Evolutionary conservation across 768 basidiomycete genomes (phyloP).

Genomic region (Pleurotus djamor): DNA sequence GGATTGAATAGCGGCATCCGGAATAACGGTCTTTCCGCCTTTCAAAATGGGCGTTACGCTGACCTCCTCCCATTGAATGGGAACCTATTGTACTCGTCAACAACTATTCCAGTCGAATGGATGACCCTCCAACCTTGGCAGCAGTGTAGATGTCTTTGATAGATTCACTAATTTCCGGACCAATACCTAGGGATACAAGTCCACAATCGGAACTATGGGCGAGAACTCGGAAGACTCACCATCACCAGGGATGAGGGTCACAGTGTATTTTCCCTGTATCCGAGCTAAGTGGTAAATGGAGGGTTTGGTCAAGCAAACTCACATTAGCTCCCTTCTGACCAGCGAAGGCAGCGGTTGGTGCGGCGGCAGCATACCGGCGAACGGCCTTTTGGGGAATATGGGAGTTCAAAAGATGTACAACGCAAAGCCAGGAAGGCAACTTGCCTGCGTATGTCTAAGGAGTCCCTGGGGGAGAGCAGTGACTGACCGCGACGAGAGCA

Average conservation of each 20-base stretch:
- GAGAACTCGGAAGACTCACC: conserved; percentile 45
- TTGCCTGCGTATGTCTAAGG: conserved; percentile 46
- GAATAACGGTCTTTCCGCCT: conserved; percentile 96
- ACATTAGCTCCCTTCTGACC: conserved; percentile 89
- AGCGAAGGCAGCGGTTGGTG: conserved; percentile 88
- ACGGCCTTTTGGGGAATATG: conserved; percentile 34
- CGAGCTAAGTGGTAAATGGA: too few relatives aligned
- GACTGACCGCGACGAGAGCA: conserved; percentile 62
- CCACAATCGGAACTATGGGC: neutral
- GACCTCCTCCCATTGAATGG: conserved; percentile 99
- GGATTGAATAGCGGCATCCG: conserved; percentile 84
- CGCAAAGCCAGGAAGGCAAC: neutral
- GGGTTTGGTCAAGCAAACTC: conserved; percentile 25
- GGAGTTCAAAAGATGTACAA: conserved; percentile 10
- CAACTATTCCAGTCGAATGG: neutral
- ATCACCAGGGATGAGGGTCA: conserved; percentile 96
- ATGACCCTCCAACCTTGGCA: conserved; percentile 58
- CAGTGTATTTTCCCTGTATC: conserved; percentile 88
- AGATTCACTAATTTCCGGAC: conserved; percentile 96
- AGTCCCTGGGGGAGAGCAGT: conserved; percentile 54
- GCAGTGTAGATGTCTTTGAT: conserved; percentile 92
- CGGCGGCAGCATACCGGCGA: conserved; percentile 69
- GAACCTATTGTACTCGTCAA: conserved; percentile 56
- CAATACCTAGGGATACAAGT: conserved; percentile 68
- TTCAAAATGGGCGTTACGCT: conserved; percentile 92